Conservation (phyloP, 1,284 basidiomycete genomes). For the Boletus sp. region DNA sequence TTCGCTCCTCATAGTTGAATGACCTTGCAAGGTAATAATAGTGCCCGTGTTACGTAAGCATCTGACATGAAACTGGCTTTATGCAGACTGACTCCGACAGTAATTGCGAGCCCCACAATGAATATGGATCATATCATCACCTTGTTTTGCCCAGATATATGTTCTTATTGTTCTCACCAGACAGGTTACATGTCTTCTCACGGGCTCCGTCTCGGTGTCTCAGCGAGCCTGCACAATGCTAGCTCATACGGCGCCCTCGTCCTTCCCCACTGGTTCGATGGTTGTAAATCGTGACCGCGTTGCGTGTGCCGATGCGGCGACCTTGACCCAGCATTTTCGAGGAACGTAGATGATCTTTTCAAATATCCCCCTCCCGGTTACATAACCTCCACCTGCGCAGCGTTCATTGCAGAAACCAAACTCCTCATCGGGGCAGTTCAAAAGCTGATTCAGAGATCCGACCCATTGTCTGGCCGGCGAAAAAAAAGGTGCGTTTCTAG, state of each 20-base stretch:
- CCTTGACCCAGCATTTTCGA: constrained; percentile 8
- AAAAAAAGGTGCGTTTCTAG: constrained; percentile 13
- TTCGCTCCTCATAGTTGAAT: neutral
- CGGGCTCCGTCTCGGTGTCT: constrained; percentile 1
- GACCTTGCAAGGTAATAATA: neutral
- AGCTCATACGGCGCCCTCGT: too few relatives aligned
- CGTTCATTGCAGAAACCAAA: constrained; percentile 16
- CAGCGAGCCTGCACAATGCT: neutral
- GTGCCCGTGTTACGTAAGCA: constrained; percentile 17
- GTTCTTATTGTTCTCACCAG: constrained; percentile 9
- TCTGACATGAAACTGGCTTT: neutral
- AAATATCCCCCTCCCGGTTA: constrained; percentile 9
- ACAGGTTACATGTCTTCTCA: constrained; percentile 1
- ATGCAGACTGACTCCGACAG: neutral
- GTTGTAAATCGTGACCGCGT: neutral
- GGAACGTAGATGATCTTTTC: constrained; percentile 10
- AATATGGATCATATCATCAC: neutral
- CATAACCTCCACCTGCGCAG: constrained; percentile 8
- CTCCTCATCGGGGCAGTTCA: constrained; percentile 2
- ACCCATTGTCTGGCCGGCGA: constrained; percentile 7
- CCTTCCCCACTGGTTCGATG: neutral
- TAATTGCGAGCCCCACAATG: neutral
- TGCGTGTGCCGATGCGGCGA: constrained; percentile 28
- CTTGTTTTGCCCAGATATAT: neutral
- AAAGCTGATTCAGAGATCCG: constrained; percentile 9